Percentiles rank a stretch among this genome's conserved stretches.
These are phyloP conservation scores for Batkoa obscura DNA, from an alignment of 371 early-diverging fungal species.

Conservation along the genomic window DNA sequence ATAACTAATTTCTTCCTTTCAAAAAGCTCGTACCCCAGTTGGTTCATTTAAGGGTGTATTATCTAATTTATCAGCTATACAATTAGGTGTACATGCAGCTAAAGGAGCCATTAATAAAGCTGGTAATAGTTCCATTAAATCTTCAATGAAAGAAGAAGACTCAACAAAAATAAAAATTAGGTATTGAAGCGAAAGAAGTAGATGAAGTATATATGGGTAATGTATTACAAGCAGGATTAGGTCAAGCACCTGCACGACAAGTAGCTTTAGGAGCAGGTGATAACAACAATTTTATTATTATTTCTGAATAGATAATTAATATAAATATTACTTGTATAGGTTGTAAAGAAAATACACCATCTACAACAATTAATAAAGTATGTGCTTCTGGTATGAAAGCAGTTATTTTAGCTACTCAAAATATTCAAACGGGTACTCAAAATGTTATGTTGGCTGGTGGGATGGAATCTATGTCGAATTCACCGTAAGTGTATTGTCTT, in stretches of 20 bases:
- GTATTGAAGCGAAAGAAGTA: conserved; percentile 41
- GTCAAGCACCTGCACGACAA: conserved; percentile 81
- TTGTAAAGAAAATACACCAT: conserved; percentile 53
- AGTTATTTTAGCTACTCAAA: conserved; percentile 50
- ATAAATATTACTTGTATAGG: conserved; percentile 17
- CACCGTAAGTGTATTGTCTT: conserved; percentile 35
- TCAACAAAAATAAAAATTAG: conserved; percentile 8
- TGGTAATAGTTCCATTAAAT: conserved; percentile 12
- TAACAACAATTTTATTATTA: not conserved
- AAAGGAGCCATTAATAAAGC: conserved; percentile 42
- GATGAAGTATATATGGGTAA: conserved; percentile 86
- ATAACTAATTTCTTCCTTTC: too few species aligned
- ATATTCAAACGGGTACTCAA: conserved; percentile 33
- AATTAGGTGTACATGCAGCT: conserved; percentile 53
- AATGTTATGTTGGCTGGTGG: conserved; percentile 74
- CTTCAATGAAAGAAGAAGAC: not conserved
- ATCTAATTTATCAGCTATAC: conserved; percentile 34
- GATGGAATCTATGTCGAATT: conserved; percentile 89
- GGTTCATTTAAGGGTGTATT: conserved; percentile 51
- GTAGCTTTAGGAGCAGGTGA: conserved; percentile 43
- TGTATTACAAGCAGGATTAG: conserved; percentile 59
- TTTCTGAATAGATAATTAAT: not conserved
- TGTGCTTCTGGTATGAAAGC: conserved; percentile 91
- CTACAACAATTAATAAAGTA: conserved; percentile 85
- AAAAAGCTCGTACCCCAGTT: conserved; percentile 43